These are phyloP conservation scores for Micromonas pusilla DNA, from an alignment of 139 green algal genomes.

Conservation along the genomic window DNA sequence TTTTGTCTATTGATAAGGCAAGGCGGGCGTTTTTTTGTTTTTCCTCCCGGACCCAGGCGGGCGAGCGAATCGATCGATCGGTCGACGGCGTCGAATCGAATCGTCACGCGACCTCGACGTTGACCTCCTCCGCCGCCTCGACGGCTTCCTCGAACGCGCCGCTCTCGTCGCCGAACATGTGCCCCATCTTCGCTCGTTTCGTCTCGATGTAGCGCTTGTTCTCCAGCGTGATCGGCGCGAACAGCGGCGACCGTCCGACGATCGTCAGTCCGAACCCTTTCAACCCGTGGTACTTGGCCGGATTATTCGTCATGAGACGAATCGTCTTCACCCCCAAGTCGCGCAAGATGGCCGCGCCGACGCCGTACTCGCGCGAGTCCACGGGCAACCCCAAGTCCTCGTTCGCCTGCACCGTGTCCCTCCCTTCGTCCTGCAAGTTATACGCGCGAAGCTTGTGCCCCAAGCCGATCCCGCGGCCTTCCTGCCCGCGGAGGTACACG, in stretches of 20 bases:
- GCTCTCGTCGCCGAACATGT: slow-evolving; percentile 36
- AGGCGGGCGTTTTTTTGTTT: too few relatives aligned
- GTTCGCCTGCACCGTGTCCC: slow-evolving; percentile 55
- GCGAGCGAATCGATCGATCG: too few relatives aligned
- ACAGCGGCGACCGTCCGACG: slow-evolving; percentile 24
- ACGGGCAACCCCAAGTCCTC: slow-evolving; percentile 48
- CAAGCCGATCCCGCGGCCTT: slow-evolving; percentile 48
- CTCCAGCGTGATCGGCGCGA: slow-evolving; percentile 38
- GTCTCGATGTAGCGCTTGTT: slow-evolving; percentile 49
- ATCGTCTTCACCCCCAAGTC: slow-evolving; percentile 46
- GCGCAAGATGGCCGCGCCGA: slow-evolving; percentile 42
- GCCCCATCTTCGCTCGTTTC: slow-evolving; percentile 47
- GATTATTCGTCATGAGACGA: slow-evolving; percentile 55
- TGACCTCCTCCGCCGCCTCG: background rate
- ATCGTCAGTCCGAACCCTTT: slow-evolving; percentile 35
- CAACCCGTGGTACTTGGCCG: slow-evolving; percentile 45
- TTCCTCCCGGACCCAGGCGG: too few relatives aligned
- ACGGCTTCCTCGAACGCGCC: background rate
- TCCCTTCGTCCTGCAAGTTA: slow-evolving; percentile 47
- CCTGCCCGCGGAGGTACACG: slow-evolving; percentile 50
- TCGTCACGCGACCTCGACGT: background rate
- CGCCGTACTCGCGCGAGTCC: slow-evolving; percentile 48
- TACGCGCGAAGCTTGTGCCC: slow-evolving; percentile 48
- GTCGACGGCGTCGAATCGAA: too few relatives aligned
- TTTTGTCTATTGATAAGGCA: too few relatives aligned